These are phyloP conservation scores for Cicer yamashitae DNA, from an alignment of 306 rosid genomes.

Conservation along the genomic window DNA sequence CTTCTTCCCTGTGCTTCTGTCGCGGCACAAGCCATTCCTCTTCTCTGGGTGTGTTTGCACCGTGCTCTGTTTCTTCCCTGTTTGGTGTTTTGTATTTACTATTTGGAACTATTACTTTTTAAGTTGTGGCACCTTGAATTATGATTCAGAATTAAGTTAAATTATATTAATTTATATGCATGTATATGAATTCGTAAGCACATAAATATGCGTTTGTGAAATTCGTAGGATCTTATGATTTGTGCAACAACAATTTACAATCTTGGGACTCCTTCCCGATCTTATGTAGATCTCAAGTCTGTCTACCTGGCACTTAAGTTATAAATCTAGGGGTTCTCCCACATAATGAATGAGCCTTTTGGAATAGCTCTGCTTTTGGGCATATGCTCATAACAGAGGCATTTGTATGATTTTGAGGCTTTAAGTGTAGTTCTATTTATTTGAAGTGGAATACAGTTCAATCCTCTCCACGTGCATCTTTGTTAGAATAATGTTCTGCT, in stretches of 20 bases:
- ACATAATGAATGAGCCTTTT: not conserved
- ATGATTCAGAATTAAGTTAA: not conserved
- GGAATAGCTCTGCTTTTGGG: not conserved
- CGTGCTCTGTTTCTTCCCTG: no score
- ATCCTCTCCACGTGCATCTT: conserved; percentile 4
- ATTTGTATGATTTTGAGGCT: conserved; percentile 12
- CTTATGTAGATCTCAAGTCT: not conserved
- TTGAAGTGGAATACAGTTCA: conserved; percentile 21
- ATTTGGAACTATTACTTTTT: no score
- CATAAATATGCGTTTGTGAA: not conserved
- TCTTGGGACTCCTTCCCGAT: not conserved
- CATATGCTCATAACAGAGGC: not conserved
- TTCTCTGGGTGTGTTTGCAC: not conserved
- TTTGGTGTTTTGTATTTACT: no score
- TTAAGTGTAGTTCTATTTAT: not conserved
- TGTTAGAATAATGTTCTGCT: not conserved
- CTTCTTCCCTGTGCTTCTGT: no score
- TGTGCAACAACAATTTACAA: not conserved
- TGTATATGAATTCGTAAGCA: not conserved
- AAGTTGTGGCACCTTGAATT: not conserved
- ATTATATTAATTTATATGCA: no score
- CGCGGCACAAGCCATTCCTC: no score
- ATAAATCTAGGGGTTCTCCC: not conserved
- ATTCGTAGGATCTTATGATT: not conserved
- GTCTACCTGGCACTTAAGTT: not conserved